These are phyloP conservation scores for Eimeria maxima DNA, from an alignment of 169 alveolate species.

Conservation along the genomic window DNA sequence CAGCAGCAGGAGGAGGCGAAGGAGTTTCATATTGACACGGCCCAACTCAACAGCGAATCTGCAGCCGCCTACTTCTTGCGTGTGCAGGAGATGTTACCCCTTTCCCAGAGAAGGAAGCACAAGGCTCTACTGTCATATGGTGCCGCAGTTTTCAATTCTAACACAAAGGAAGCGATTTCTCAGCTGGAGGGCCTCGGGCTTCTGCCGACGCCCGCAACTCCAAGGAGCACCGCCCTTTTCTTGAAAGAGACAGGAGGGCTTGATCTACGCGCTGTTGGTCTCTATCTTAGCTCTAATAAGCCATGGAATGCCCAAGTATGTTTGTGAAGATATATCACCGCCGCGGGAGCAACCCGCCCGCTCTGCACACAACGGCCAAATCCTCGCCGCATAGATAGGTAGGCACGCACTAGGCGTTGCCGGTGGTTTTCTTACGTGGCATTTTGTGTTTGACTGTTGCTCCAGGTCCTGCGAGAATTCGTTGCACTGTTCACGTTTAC, in stretches of 20 bases:
- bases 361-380: not conserved
- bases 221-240: slow-evolving; percentile 75
- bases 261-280: slow-evolving; percentile 68
- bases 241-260: slow-evolving; percentile 76
- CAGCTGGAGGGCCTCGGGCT: slow-evolving; percentile 71
- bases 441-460: not conserved
- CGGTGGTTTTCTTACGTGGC: not conserved
- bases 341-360: not conserved
- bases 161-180: slow-evolving; percentile 48
- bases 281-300: slow-evolving; percentile 65
- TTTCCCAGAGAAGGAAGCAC: slow-evolving; percentile 50
- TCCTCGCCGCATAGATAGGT: slow-evolving; percentile 1
- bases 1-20: slow-evolving; percentile 3
- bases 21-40: not conserved
- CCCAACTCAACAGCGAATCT: slow-evolving; percentile 39
- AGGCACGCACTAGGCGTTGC: not conserved
- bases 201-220: slow-evolving; percentile 82
- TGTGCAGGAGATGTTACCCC: not conserved
- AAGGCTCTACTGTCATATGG: slow-evolving; percentile 53
- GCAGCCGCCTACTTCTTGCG: slow-evolving; percentile 70
- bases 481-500: slow-evolving; percentile 89
- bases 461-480: slow-evolving; percentile 88
- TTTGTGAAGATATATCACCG: too few relatives aligned
- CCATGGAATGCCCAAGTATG: slow-evolving; percentile 77
- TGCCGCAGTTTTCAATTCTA: slow-evolving; percentile 58